These are phyloP conservation scores for Conringia planisiliqua DNA, from an alignment of 345 rosid genomes.

Conservation along the genomic window DNA sequence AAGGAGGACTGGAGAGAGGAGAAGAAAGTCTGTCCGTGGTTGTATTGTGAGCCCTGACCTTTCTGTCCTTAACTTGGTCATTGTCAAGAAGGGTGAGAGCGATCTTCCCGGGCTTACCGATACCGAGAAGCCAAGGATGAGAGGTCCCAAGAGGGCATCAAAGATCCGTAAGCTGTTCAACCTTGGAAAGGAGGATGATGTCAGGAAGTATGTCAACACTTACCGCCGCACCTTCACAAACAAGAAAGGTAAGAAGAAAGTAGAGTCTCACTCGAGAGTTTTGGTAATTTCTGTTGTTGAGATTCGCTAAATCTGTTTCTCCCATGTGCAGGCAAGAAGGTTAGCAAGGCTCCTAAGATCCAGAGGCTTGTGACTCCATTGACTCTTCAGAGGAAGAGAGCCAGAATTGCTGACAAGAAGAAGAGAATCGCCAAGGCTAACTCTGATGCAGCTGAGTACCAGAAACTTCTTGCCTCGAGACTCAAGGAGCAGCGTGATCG, in stretches of 20 bases:
- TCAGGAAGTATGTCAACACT: slow-evolving; percentile 85
- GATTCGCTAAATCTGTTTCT: not conserved
- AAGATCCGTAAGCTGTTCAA: slow-evolving; percentile 83
- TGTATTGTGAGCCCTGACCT: slow-evolving; percentile 89
- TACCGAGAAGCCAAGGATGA: slow-evolving; percentile 88
- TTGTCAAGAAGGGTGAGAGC: slow-evolving; percentile 84
- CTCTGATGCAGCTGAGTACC: slow-evolving; percentile 88
- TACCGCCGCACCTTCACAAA: slow-evolving; percentile 73
- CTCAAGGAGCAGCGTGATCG: slow-evolving; percentile 86
- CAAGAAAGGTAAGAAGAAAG: slow-evolving; percentile 46
- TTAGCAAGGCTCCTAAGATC: slow-evolving; percentile 84
- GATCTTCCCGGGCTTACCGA: slow-evolving; percentile 90
- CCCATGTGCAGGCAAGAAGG: slow-evolving; percentile 56
- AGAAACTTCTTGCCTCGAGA: slow-evolving; percentile 79
- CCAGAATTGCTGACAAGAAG: slow-evolving; percentile 79
- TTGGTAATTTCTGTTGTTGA: not conserved
- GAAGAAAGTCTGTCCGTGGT: slow-evolving; percentile 88
- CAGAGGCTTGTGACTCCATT: slow-evolving; percentile 91
- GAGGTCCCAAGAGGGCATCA: slow-evolving; percentile 94
- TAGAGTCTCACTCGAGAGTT: not conserved
- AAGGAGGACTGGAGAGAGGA: slow-evolving; percentile 76
- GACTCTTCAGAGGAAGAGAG: slow-evolving; percentile 83
- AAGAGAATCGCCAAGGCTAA: slow-evolving; percentile 81
- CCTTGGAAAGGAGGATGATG: slow-evolving; percentile 90
- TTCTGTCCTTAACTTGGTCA: slow-evolving; percentile 78